Evolutionary conservation across 306 rosid species (phyloP), one percentile per base, ranked within the genome.

Genomic region (Citrullus mucosospermus): DNA sequence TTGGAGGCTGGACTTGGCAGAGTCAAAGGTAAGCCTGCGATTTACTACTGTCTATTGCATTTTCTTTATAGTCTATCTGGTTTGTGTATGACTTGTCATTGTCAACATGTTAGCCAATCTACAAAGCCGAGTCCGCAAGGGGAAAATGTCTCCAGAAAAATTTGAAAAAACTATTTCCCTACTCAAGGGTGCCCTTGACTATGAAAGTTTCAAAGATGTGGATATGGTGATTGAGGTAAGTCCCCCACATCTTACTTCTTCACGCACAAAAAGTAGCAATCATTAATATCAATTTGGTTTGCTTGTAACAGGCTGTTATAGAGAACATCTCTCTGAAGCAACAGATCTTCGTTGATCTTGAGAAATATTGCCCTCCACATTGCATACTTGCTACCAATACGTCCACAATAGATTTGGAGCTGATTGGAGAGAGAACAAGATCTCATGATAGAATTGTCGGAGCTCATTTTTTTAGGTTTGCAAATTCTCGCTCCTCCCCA

Each of bases 161-260:
- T 89, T 91, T 84, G 98, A 91, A 39, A 91, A 84, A 76, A 72
- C 91, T 28, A 2, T 86, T 34, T 88, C 92, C 85, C 97, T 95
- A 81, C 90, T 96, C 63, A 84, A 85, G 86, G 99, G 99, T 72
- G 78, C 79, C 50, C 85, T 91, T 69, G 92, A 91, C 82, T 96
- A 86, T 76, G 91, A 91, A 82, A 86, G 89, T 86, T 91, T 92
- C 78, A 84, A 79, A 84, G 97, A 96, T 76, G 99, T 96, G 75
- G 98, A 95, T 89, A 80, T 95, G 91, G 98, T 92, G 81, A 95
- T 95, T 70, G 99, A 95, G 99, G 99, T 92, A 78, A 50, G 78
- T 82, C n/a, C 0, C n/a, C 0, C 2, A 53, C 17, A 14, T 58
- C 63, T 76, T 54, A 4, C 76, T 51, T 46, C 41, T 22, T 30